phyloP scores from a whole-genome alignment of 2,329 filamentous ascomycete species.

The Fusarium zealandicum region DNA sequence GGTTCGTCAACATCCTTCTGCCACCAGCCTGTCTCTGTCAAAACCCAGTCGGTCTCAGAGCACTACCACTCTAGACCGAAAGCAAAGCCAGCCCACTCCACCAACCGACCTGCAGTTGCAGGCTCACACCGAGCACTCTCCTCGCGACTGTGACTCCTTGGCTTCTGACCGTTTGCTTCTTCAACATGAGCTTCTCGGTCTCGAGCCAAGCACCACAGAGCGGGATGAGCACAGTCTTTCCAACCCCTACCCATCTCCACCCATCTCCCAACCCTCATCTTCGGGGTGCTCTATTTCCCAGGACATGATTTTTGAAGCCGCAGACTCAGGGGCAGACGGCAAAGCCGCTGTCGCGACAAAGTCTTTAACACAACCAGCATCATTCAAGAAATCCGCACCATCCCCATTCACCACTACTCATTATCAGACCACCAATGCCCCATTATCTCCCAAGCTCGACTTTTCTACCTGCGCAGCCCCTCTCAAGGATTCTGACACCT shows the following conservation, averaged over 20 bases:
- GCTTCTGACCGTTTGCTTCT: slow-evolving; percentile 35
- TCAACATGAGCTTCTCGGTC: slow-evolving; percentile 36
- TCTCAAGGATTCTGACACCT: slow-evolving; percentile 31
- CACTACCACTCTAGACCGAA: slow-evolving; percentile 36
- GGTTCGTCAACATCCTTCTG: slow-evolving; percentile 90
- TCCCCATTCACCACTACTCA: slow-evolving; percentile 42
- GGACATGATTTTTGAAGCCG: slow-evolving; percentile 37
- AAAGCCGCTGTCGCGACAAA: slow-evolving; percentile 33
- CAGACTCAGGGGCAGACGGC: slow-evolving; percentile 35
- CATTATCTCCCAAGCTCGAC: slow-evolving; percentile 32
- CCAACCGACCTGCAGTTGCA: slow-evolving; percentile 44
- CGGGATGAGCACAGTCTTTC: slow-evolving; percentile 36
- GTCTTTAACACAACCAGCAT: slow-evolving; percentile 30
- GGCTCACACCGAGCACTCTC: slow-evolving; percentile 38
- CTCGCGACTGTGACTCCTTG: slow-evolving; percentile 31
- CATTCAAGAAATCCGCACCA: slow-evolving; percentile 33
- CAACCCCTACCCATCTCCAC: slow-evolving; percentile 63
- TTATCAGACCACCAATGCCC: slow-evolving; percentile 36
- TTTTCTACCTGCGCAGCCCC: slow-evolving; percentile 29
- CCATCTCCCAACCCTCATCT: slow-evolving; percentile 58
- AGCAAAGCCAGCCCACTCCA: slow-evolving; percentile 41
- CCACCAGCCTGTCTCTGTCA: slow-evolving; percentile 50
- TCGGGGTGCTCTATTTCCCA: slow-evolving; percentile 44
- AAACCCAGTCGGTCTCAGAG: slow-evolving; percentile 51
- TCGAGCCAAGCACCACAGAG: slow-evolving; percentile 34